Evolutionary conservation across 164 flowering plant species (phyloP), one percentile per base, ranked within the genome.

Genomic region (Annona squamosa): DNA sequence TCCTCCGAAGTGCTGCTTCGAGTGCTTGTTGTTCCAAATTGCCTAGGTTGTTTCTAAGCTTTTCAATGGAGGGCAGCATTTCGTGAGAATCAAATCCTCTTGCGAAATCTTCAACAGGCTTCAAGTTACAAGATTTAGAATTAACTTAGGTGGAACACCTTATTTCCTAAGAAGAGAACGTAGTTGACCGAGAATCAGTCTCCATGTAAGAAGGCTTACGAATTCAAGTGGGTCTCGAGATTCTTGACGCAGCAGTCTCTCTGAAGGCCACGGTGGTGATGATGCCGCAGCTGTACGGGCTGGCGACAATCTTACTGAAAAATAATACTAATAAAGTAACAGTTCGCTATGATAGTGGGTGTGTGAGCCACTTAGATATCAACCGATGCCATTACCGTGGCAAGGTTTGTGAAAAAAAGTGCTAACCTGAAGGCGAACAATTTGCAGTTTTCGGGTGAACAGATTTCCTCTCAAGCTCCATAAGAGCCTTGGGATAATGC

Each of bases 361-460:
- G 13, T 52, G 9, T 52, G 9, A 52, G 59, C 59, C 59, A 26
- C 37, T 1, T 5, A 9, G 59, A 52, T 52, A 52, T 9, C 10
- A 7, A 52, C 9, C 13, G 13, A 52, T 52, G 59, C 59, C 13
- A 1, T 16, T 10, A 52, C 59, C 13, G 59, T 52, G 9, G 9
- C 13, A 52, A 52, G 59, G 59, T 10, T 26, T 52, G 16, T n/a
- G 44, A 77, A 71, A 48, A 59, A 70, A 71, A 73, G 64, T 66
- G 16, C 86, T 77, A 19, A 91, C 94, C 87, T 76, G 90, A 82
- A 78, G 86, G 86, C 48, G 92, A 84, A 77, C 83, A 86, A 64
- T 68, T 88, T 45, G 80, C 46, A 47, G 61, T 46, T 18, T n/a
- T 77, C 63, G 80, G 82, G 63, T 82, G 84, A 73, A 75, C 80